Percentiles rank a stretch among this genome's conserved stretches.
phyloP scores from a whole-genome alignment of 2,329 filamentous ascomycete genomes.

The Thermoascus crustaceus region DNA sequence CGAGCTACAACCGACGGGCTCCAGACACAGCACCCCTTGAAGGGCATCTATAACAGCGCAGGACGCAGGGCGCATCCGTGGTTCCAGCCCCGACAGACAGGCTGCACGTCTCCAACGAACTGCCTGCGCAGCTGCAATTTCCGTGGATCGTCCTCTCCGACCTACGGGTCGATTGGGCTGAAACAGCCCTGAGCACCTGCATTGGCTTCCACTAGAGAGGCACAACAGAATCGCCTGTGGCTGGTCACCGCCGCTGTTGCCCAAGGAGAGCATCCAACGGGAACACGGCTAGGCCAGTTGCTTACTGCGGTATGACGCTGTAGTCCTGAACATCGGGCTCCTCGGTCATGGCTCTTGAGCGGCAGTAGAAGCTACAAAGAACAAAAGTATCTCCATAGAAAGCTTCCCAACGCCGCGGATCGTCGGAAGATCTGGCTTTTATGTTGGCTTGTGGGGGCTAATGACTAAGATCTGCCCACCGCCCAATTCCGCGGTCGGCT shows the following conservation, averaged over 20 bases:
- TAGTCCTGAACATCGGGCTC: too few species aligned
- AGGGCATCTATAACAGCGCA: too few species aligned
- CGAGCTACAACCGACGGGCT: too few species aligned
- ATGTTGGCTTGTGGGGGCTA: neutral
- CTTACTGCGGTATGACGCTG: too few species aligned
- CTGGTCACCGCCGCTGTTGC: neutral
- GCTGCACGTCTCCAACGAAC: neutral
- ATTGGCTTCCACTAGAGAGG: constrained; percentile 1
- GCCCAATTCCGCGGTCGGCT: too few species aligned
- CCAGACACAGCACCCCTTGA: too few species aligned
- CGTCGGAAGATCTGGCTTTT: neutral
- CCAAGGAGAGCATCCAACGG: neutral
- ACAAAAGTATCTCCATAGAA: too few species aligned
- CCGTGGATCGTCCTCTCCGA: constrained; percentile 1
- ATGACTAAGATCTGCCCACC: neutral
- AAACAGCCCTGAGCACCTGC: neutral
- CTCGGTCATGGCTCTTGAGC: too few species aligned
- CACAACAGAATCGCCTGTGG: neutral
- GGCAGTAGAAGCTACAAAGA: too few species aligned
- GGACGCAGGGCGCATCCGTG: neutral
- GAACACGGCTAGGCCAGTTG: neutral
- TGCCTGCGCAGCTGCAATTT: constrained; percentile 1
- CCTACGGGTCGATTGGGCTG: neutral
- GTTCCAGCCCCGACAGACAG: neutral
- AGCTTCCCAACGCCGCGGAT: neutral